phyloP scores from a whole-genome alignment of 371 early-diverging fungal genomes.

The Mucor plumbeus region DNA sequence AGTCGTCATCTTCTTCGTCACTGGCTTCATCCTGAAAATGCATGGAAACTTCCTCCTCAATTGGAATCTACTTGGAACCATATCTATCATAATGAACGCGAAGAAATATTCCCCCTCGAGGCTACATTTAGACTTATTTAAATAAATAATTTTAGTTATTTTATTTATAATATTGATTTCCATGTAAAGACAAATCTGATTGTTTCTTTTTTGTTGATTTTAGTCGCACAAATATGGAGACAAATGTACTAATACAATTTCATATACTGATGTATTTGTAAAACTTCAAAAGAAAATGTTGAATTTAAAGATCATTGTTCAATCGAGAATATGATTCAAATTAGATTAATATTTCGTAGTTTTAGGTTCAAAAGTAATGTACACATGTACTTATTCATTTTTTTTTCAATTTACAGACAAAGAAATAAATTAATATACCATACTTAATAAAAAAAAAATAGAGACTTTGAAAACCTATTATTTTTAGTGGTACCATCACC shows the following conservation, averaged over 20 bases:
- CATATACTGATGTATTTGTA: too few relatives aligned
- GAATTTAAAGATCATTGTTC: too few relatives aligned
- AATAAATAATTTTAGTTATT: not conserved
- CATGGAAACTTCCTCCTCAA: conserved; percentile 36
- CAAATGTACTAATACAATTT: too few relatives aligned
- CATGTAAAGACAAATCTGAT: not conserved
- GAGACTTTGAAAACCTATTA: not conserved
- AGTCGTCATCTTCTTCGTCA: conserved; percentile 43
- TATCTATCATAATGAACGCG: conserved; percentile 29
- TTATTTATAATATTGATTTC: not conserved
- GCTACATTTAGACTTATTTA: conserved; percentile 30
- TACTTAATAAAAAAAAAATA: too few relatives aligned
- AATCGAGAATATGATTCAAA: too few relatives aligned
- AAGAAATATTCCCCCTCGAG: conserved; percentile 36
- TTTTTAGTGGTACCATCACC: not conserved
- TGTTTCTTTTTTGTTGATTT: not conserved
- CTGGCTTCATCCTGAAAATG: conserved; percentile 40
- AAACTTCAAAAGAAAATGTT: too few relatives aligned
- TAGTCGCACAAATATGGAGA: not conserved
- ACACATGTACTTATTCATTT: too few relatives aligned
- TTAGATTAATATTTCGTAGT: too few relatives aligned
- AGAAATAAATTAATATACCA: too few relatives aligned
- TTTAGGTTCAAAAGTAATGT: too few relatives aligned
- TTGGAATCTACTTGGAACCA: conserved; percentile 30
- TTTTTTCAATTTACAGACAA: too few relatives aligned